Evolutionary conservation across 73 alveolate genomes (phyloP).

Genomic region (Paraurostyla sp.): DNA sequence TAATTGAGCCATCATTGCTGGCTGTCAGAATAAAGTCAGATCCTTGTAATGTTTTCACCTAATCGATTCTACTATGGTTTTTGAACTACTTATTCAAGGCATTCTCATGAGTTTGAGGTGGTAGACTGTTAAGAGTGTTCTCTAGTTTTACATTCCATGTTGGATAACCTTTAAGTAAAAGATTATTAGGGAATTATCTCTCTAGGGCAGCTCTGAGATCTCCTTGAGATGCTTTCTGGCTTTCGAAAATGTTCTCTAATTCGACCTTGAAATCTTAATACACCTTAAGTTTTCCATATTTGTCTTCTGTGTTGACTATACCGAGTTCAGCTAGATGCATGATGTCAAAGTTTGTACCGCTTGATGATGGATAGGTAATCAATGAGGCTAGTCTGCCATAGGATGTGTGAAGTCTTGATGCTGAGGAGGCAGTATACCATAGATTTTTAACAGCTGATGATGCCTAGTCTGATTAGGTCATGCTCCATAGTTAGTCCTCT

Average conservation of each 20-base stretch:
- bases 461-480: slow-evolving; percentile 31
- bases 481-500: slow-evolving; percentile 66
- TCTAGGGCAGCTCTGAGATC: slow-evolving; percentile 26
- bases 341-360: neutral
- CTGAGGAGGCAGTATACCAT: neutral
- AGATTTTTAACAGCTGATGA: neutral
- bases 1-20: slow-evolving; percentile 65
- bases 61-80: neutral
- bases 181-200: slow-evolving; percentile 53
- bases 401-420: slow-evolving; percentile 55
- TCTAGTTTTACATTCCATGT: slow-evolving; percentile 37
- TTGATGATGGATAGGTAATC: slow-evolving; percentile 25
- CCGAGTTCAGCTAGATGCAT: slow-evolving; percentile 48
- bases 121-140: slow-evolving; percentile 33
- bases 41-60: neutral
- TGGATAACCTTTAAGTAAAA: slow-evolving; percentile 59
- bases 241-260: slow-evolving; percentile 35
- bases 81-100: neutral
- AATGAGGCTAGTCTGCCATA: slow-evolving; percentile 61
- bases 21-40: slow-evolving; percentile 24
- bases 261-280: slow-evolving; percentile 53
- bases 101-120: slow-evolving; percentile 37
- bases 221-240: neutral
- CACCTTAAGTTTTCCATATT: slow-evolving; percentile 5
- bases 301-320: slow-evolving; percentile 16